Evolutionary conservation across 768 basidiomycete species (phyloP).

Genomic region (Boletus vermiculosoides): DNA sequence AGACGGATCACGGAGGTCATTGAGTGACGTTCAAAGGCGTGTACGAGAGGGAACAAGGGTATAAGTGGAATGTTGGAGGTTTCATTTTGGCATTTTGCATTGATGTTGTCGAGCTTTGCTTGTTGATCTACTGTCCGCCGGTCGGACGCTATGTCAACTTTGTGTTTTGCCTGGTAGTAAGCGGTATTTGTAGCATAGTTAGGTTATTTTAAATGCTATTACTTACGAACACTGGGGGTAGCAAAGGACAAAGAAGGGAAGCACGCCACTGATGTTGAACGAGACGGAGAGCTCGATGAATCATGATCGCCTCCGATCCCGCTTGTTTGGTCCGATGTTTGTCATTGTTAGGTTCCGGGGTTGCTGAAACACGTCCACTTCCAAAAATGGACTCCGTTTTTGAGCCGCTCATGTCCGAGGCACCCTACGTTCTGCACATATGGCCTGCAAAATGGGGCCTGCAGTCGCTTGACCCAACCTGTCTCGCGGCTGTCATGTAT

Average conservation of each 20-base stretch:
- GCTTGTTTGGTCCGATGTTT: constrained; percentile 8
- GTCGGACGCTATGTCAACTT: too few species aligned
- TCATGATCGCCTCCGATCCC: too few species aligned
- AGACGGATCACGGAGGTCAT: not conserved
- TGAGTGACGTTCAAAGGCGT: not conserved
- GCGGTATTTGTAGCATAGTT: not conserved
- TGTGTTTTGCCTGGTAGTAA: not conserved
- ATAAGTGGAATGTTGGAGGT: not conserved
- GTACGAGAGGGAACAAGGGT: not conserved
- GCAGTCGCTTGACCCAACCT: constrained; percentile 65
- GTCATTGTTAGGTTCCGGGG: constrained; percentile 17
- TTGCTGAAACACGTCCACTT: constrained; percentile 1
- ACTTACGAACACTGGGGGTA: not conserved
- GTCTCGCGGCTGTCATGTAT: constrained; percentile 63
- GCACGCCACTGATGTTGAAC: not conserved
- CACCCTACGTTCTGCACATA: constrained; percentile 46
- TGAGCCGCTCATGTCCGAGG: constrained; percentile 19
- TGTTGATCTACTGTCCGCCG: not conserved
- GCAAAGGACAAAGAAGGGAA: not conserved
- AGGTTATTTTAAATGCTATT: not conserved
- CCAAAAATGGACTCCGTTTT: constrained; percentile 1
- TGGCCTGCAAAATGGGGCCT: constrained; percentile 70
- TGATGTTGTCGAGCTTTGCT: not conserved
- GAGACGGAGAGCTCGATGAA: not conserved
- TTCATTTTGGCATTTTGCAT: not conserved